phyloP scores from a whole-genome alignment of 2,329 filamentous ascomycete genomes.

The Penicillium occitanis region DNA sequence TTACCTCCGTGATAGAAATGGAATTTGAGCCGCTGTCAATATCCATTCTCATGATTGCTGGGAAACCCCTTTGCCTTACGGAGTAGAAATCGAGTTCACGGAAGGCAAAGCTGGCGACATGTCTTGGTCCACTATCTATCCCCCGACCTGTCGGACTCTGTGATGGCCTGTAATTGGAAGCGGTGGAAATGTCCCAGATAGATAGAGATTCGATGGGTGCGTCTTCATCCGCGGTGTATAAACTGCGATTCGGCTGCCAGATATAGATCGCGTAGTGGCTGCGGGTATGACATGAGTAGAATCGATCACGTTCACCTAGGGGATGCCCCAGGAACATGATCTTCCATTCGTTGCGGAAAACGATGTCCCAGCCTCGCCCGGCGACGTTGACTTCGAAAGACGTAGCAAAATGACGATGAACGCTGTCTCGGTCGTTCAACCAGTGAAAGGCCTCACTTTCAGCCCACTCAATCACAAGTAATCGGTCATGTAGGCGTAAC shows the following conservation, averaged over 20 bases:
- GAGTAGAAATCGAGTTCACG: conserved; percentile 54
- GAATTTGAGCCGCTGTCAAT: conserved; percentile 50
- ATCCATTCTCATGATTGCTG: conserved; percentile 52
- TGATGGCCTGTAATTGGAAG: conserved; percentile 53
- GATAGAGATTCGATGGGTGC: conserved; percentile 59
- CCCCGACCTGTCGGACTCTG: conserved; percentile 47
- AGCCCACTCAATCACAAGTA: conserved; percentile 67
- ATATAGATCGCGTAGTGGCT: conserved; percentile 63
- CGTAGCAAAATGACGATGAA: conserved; percentile 61
- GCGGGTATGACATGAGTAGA: conserved; percentile 60
- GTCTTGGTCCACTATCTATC: conserved; percentile 22
- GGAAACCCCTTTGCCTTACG: conserved; percentile 54
- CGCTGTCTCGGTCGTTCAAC: conserved; percentile 52
- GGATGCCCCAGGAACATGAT: conserved; percentile 59
- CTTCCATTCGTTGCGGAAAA: conserved; percentile 60
- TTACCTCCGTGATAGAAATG: conserved; percentile 59
- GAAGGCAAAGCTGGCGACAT: conserved; percentile 52
- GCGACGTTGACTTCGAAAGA: conserved; percentile 52
- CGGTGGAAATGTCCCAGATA: conserved; percentile 59
- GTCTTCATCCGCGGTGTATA: conserved; percentile 55
- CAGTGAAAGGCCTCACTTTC: conserved; percentile 54
- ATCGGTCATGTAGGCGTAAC: conserved; percentile 52
- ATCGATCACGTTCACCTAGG: conserved; percentile 57
- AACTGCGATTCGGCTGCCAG: conserved; percentile 59
- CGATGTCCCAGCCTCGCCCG: conserved; percentile 44